Evolutionary conservation across 345 rosid species (phyloP).

Genomic region (Acer campestre): DNA sequence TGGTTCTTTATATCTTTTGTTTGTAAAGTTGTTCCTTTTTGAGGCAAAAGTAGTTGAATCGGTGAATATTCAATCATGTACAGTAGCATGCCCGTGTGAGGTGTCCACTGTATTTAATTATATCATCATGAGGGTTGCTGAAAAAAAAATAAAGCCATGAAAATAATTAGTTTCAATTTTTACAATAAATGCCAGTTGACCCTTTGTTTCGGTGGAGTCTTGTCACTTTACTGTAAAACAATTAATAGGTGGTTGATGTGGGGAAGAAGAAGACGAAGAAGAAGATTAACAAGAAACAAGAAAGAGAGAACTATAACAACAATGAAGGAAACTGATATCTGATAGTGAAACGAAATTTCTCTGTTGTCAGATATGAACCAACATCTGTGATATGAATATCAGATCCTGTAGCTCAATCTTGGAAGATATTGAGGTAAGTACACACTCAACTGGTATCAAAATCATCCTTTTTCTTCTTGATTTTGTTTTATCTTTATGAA

Average conservation of each 20-base stretch:
- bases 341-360: neutral
- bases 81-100: neutral
- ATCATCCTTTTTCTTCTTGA: neutral
- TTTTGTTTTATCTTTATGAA: neutral
- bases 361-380: too few species aligned
- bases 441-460: neutral
- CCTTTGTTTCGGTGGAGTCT: constrained; percentile 8
- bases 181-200: constrained; percentile 21
- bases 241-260: neutral
- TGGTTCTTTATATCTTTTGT: neutral
- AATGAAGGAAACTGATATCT: neutral
- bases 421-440: constrained; percentile 8
- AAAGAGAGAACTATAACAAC: neutral
- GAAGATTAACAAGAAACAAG: neutral
- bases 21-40: neutral
- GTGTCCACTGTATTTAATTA: neutral
- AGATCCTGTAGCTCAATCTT: constrained; percentile 1
- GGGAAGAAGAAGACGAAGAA: neutral
- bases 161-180: neutral
- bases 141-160: neutral
- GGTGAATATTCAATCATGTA: neutral
- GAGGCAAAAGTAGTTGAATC: neutral
- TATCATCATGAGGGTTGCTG: neutral
- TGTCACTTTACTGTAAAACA: constrained; percentile 1
- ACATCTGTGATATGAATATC: neutral